A percentile compares a stretch with the other conserved stretches of the same genome.
Conservation (phyloP, 2,329 filamentous ascomycete species). For the Exophiala spinifera region DNA sequence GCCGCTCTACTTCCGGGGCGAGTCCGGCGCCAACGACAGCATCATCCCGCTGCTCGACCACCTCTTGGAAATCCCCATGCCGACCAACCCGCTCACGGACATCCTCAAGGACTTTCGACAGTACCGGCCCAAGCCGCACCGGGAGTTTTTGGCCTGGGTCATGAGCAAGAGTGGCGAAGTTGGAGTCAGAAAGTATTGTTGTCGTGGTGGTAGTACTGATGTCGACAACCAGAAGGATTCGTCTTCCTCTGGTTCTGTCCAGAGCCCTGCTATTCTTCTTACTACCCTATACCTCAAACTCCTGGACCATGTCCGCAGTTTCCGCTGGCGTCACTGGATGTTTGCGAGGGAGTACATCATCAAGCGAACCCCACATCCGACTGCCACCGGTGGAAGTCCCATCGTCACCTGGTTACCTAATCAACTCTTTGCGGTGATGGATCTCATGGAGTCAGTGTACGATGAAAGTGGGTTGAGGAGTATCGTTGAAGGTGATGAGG, state of each 20-base stretch:
- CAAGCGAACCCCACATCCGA: conserved; percentile 44
- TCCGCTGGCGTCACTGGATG: conserved; percentile 50
- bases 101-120: conserved; percentile 85
- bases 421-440: conserved; percentile 49
- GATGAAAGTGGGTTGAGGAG: conserved; percentile 30
- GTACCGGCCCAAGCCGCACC: conserved; percentile 86
- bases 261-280: conserved; percentile 25
- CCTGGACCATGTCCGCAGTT: conserved; percentile 48
- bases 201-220: conserved; percentile 2
- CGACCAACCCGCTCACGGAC: conserved; percentile 78
- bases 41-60: conserved; percentile 92
- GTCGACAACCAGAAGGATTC: not conserved
- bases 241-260: conserved; percentile 7
- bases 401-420: conserved; percentile 52
- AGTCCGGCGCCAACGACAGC: conserved; percentile 90
- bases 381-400: conserved; percentile 48
- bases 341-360: conserved; percentile 51
- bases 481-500: conserved; percentile 6
- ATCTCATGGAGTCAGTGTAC: conserved; percentile 47
- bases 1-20: conserved; percentile 80
- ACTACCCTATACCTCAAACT: conserved; percentile 44
- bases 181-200: conserved; percentile 37
- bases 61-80: conserved; percentile 81
- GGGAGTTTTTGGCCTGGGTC: conserved; percentile 76
- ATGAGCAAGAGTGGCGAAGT: conserved; percentile 50